These are phyloP conservation scores for Myxozyma monticola DNA, from an alignment of 805 yeast genomes.

Conservation along the genomic window DNA sequence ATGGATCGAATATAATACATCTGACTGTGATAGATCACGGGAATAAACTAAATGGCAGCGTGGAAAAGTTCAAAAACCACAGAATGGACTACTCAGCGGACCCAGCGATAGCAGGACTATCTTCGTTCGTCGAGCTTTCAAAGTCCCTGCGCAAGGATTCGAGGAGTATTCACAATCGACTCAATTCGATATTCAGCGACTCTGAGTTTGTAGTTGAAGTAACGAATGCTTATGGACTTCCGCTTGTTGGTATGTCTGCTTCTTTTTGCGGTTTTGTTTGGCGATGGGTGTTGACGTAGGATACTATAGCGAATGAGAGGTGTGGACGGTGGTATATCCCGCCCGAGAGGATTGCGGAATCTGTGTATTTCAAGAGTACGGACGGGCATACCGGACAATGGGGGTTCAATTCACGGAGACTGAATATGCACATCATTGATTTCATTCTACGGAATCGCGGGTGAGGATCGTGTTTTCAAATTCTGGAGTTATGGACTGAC, in stretches of 20 bases:
- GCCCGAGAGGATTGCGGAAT: conserved; percentile 44
- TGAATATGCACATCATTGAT: conserved; percentile 70
- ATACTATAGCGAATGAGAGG: conserved; percentile 71
- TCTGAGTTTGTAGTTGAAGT: conserved; percentile 51
- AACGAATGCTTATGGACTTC: conserved; percentile 38
- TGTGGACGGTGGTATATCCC: conserved; percentile 85
- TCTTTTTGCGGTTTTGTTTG: neutral
- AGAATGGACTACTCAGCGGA: conserved; percentile 18
- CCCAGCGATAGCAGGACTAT: conserved; percentile 13
- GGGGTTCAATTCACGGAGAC: conserved; percentile 71
- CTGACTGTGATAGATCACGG: too few relatives aligned
- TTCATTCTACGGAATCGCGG: conserved; percentile 49
- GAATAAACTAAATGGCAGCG: too few relatives aligned
- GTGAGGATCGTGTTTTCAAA: neutral
- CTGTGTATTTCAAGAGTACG: conserved; percentile 82
- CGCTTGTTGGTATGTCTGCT: conserved; percentile 35
- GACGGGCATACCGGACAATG: conserved; percentile 87
- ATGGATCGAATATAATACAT: too few relatives aligned
- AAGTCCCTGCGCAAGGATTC: conserved; percentile 53
- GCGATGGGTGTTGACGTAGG: conserved; percentile 32
- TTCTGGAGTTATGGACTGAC: neutral
- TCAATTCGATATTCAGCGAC: conserved; percentile 73
- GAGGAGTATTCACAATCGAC: conserved; percentile 56
- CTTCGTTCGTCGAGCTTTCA: conserved; percentile 27
- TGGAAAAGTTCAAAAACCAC: too few relatives aligned